phyloP scores from a whole-genome alignment of 1,284 basidiomycete species.

The Heterobasidion irregulare region DNA sequence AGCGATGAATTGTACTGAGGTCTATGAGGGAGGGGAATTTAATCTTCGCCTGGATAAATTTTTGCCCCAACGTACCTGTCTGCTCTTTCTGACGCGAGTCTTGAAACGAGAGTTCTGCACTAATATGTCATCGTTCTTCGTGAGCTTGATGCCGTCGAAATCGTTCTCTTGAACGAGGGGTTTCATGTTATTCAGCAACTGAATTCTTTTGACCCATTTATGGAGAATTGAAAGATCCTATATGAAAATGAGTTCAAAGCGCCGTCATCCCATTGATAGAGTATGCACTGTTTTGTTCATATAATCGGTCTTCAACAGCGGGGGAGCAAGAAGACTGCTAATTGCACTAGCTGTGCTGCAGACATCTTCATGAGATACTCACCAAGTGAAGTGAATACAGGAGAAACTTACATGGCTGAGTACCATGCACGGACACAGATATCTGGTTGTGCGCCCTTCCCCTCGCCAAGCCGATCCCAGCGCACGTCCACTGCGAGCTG shows the following conservation, averaged over 20 bases:
- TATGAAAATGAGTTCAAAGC: not conserved
- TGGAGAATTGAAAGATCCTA: not conserved
- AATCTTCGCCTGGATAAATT: too few species aligned
- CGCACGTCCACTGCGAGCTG: not conserved
- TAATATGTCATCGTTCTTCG: slow-evolving; percentile 18
- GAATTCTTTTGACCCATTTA: not conserved
- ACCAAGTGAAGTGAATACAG: not conserved
- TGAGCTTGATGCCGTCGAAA: not conserved
- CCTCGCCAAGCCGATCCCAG: not conserved
- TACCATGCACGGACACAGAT: slow-evolving; percentile 27
- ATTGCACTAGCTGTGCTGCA: too few species aligned
- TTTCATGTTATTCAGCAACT: not conserved
- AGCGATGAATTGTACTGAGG: not conserved
- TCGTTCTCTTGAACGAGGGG: not conserved
- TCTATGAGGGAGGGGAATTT: not conserved
- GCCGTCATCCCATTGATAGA: too few species aligned
- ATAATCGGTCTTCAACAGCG: too few species aligned
- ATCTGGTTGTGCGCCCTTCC: not conserved
- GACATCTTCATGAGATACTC: too few species aligned
- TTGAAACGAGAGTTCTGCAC: slow-evolving; percentile 27
- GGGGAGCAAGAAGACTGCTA: too few species aligned
- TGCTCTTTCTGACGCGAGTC: slow-evolving; percentile 22
- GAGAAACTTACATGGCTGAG: slow-evolving; percentile 20
- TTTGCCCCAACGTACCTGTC: slow-evolving; percentile 17
- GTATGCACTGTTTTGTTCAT: too few species aligned